Base-by-base conservation (phyloP, 768 basidiomycete species). In the Tulasnella sp. region DNA sequence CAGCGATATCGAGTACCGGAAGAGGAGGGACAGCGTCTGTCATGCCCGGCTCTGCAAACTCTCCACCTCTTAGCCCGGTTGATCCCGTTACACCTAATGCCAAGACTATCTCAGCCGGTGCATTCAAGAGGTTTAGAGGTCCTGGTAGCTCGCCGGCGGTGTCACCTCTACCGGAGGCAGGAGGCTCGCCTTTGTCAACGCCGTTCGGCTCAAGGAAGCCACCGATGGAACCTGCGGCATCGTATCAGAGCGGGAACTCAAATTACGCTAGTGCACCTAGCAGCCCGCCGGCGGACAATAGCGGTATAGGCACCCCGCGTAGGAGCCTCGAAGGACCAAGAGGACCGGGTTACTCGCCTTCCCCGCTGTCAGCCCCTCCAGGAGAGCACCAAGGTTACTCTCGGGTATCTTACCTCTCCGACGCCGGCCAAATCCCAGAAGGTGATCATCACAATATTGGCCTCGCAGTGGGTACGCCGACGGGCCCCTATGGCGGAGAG, bases 51-150 rank as follows among this genome's bases (percentile, higher is more conserved):
- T 76, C 76, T 34, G 46, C 41, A n/a, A 76, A 50, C 76, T 76
- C 54, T 28, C 46, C 34, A 34, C 76, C 76, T 0, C 42, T 37
- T 34, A 76, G 76, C 18, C 76, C 41, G 16, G 64, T 37, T 69
- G 74, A 75, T 12, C 48, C 74, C 31, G 41, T 75, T 7, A 50
- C 76, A 9, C 34, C 48, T 6, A 76, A n/a, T 28, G 31, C 76
- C 42, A 76, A 76, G 76, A 76, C 48, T 8, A 76, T 76, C 20
- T 76, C 76, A 3, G 76, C 76, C 6, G 76, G 46, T 3, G 76
- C 76, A 34, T 76, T 76, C 46, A 76, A 76, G 46, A 76, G 31
- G 31, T 76, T 76, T 28, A 76, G 48, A 50, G 76, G 64, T 14
- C 64, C 42, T 8, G 76, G 76, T 16, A 46, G 54, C 34, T 76